Conservation (phyloP, 257 asterid species). For the Phtheirospermum japonicum region DNA sequence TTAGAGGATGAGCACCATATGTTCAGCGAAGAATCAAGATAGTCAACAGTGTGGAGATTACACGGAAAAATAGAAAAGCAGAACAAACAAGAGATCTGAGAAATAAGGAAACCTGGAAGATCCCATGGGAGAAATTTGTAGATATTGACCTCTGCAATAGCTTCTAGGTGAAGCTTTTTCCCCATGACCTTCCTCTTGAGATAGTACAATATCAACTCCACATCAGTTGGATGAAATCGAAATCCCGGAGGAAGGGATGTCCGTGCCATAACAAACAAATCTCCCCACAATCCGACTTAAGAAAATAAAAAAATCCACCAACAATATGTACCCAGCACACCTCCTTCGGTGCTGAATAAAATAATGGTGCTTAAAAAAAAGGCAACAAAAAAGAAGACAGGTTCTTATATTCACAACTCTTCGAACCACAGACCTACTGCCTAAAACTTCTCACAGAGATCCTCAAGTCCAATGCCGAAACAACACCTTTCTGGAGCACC, state of each 20-base stretch:
- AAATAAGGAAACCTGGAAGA: conserved; percentile 67
- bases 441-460: conserved; percentile 16
- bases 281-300: conserved; percentile 23
- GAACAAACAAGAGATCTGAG: not conserved
- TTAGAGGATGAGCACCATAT: not conserved
- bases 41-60: not conserved
- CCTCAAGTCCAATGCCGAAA: conserved; percentile 92
- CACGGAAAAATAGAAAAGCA: not conserved
- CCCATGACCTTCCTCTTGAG: conserved; percentile 75
- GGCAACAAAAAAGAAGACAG: too few species aligned
- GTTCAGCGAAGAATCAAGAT: not conserved
- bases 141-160: conserved; percentile 77
- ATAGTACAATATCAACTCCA: conserved; percentile 70
- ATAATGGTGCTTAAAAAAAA: too few species aligned
- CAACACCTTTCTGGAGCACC: conserved; percentile 57
- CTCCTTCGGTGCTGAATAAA: too few species aligned
- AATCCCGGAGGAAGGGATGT: conserved; percentile 71
- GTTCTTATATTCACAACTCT: too few species aligned
- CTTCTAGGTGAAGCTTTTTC: conserved; percentile 55
- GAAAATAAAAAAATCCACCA: conserved; percentile 11
- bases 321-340: conserved; percentile 10
- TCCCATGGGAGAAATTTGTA: conserved; percentile 81
- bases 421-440: conserved; percentile 22
- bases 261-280: conserved; percentile 37
- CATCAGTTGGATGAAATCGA: conserved; percentile 90